phyloP scores from a whole-genome alignment of 768 basidiomycete species.

The Pholiota microspora region DNA sequence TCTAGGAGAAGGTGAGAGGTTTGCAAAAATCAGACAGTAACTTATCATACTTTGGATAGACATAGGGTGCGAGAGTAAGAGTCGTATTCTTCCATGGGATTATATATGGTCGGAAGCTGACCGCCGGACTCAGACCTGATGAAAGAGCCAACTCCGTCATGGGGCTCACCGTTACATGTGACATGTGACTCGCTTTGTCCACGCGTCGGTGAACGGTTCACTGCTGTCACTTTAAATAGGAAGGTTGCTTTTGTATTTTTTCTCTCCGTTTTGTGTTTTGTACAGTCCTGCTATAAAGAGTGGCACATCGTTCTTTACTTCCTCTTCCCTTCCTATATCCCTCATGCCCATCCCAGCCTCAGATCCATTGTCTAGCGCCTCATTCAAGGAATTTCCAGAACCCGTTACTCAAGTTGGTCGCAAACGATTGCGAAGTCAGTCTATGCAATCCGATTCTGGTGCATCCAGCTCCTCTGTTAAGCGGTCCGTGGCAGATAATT shows the following conservation, averaged over 20 bases:
- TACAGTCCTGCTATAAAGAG: conserved; percentile 16
- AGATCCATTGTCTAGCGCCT: conserved; percentile 39
- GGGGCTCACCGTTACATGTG: conserved; percentile 1
- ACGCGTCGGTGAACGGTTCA: conserved; percentile 11
- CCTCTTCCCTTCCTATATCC: conserved; percentile 12
- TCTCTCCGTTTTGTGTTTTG: conserved; percentile 10
- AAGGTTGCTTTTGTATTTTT: conserved; percentile 15
- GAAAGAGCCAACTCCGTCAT: no score
- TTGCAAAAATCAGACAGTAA: neutral
- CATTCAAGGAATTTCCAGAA: conserved; percentile 32
- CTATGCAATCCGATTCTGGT: conserved; percentile 75
- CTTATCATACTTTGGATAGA: conserved; percentile 33
- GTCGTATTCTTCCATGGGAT: neutral
- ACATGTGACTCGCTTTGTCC: conserved; percentile 10
- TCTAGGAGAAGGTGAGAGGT: conserved; percentile 19
- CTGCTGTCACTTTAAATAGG: conserved; percentile 2
- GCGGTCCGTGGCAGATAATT: conserved; percentile 73
- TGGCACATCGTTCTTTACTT: conserved; percentile 19
- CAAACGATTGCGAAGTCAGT: conserved; percentile 74
- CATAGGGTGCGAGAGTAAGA: conserved; percentile 21
- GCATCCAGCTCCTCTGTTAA: conserved; percentile 73
- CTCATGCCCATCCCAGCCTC: conserved; percentile 46
- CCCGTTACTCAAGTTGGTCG: conserved; percentile 41
- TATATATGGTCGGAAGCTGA: no score
- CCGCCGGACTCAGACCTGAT: no score